Evolutionary conservation across 768 basidiomycete genomes (phyloP).

Genomic region (Daedaleopsis nitida): DNA sequence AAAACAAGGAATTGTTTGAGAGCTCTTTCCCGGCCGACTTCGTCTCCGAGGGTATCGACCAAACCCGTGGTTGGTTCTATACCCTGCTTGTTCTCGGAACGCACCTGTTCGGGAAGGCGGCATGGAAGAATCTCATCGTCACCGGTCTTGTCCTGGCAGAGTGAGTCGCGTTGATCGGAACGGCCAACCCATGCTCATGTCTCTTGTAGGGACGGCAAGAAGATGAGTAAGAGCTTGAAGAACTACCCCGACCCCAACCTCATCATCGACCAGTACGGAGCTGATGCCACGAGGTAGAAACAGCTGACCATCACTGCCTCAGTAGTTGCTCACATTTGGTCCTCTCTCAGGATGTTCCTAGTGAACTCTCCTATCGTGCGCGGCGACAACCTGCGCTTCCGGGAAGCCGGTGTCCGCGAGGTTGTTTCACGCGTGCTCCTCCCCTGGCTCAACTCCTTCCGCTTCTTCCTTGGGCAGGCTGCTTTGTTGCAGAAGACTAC

Average conservation of each 20-base stretch:
- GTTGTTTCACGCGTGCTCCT: constrained; percentile 95
- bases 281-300: constrained; percentile 87
- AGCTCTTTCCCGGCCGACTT: constrained; percentile 92
- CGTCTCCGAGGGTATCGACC: constrained; percentile 97
- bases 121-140: constrained; percentile 98
- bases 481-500: constrained; percentile 81
- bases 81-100: constrained; percentile 95
- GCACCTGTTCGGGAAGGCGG: constrained; percentile 89
- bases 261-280: constrained; percentile 89
- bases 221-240: constrained; percentile 97
- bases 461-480: constrained; percentile 97
- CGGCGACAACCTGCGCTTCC: constrained; percentile 96
- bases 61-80: constrained; percentile 99
- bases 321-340: neutral
- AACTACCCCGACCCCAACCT: constrained; percentile 97
- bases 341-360: constrained; percentile 79
- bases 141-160: constrained; percentile 94
- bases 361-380: constrained; percentile 99
- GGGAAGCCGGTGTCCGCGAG: constrained; percentile 96
- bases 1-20: constrained; percentile 90
- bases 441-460: constrained; percentile 98
- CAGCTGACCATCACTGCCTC: neutral
- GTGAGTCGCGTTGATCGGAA: constrained; percentile 45
- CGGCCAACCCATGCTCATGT: neutral
- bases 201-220: constrained; percentile 83